phyloP scores from a whole-genome alignment of 768 basidiomycete genomes.

The Gautieria morchelliformis region DNA sequence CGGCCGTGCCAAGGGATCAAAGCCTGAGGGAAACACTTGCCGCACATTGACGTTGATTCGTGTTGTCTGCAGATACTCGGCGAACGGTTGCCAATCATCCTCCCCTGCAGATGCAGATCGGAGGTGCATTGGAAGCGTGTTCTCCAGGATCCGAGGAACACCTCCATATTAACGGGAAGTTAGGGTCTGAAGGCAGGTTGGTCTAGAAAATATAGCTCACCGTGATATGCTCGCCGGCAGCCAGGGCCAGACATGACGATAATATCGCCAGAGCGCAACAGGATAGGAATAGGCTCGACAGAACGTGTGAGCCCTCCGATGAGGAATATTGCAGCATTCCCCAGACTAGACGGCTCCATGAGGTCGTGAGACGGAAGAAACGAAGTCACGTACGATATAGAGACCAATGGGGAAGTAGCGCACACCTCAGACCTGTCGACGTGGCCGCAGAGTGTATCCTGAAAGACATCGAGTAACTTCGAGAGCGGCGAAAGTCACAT shows the following conservation, averaged over 20 bases:
- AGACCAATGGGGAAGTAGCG: conserved; percentile 84
- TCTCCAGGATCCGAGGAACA: conserved; percentile 80
- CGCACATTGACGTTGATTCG: conserved; percentile 90
- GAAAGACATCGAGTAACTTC: not conserved
- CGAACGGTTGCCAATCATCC: conserved; percentile 48
- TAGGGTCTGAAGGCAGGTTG: not conserved
- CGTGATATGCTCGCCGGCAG: conserved; percentile 87
- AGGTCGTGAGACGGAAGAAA: not conserved
- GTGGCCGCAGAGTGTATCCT: conserved; percentile 94
- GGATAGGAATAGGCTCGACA: conserved; percentile 63
- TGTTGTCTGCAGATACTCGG: conserved; percentile 52
- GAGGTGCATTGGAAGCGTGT: conserved; percentile 62
- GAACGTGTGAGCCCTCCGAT: conserved; percentile 80
- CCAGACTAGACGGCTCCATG: conserved; percentile 44
- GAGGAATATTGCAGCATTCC: conserved; percentile 82
- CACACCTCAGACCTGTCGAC: conserved; percentile 97
- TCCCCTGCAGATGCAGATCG: conserved; percentile 7
- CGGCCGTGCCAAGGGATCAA: not conserved
- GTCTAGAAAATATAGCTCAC: conserved; percentile 30
- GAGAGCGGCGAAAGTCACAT: not conserved
- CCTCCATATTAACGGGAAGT: conserved; percentile 30
- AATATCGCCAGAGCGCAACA: conserved; percentile 86
- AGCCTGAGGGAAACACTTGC: conserved; percentile 29
- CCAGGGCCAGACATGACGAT: conserved; percentile 87
- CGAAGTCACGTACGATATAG: conserved; percentile 63